These are phyloP conservation scores for Sphagnurus paluster DNA, from an alignment of 1,284 basidiomycete genomes.

Conservation along the genomic window DNA sequence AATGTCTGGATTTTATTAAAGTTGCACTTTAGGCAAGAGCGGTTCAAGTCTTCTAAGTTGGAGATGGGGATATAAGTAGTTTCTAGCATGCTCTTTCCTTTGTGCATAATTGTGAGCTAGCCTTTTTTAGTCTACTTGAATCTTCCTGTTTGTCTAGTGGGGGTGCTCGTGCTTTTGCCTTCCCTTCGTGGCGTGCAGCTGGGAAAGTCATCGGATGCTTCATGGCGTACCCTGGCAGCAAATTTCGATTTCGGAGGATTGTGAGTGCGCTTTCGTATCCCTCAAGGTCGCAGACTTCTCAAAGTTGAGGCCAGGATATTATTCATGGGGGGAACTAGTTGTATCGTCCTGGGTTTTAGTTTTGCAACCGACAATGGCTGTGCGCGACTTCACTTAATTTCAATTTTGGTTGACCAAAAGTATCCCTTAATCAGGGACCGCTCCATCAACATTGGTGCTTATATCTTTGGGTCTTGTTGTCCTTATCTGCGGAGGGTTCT, in stretches of 20 bases:
- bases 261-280: conserved; percentile 43
- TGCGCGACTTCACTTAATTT: conserved; percentile 40
- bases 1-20: background rate
- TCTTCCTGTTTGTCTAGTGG: conserved; percentile 67
- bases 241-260: conserved; percentile 76
- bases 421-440: conserved; percentile 47
- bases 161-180: conserved; percentile 53
- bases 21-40: conserved; percentile 20
- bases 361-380: conserved; percentile 67
- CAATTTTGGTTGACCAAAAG: conserved; percentile 14
- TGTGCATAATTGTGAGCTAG: no score
- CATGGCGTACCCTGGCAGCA: conserved; percentile 52
- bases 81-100: no score
- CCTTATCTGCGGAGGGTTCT: conserved; percentile 57
- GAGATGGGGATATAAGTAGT: conserved; percentile 77
- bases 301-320: conserved; percentile 46
- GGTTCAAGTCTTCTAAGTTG: conserved; percentile 46
- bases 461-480: conserved; percentile 55
- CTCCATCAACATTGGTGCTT: conserved; percentile 58
- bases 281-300: conserved; percentile 5
- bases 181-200: conserved; percentile 59
- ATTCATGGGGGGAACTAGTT: conserved; percentile 74
- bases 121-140: conserved; percentile 76
- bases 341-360: conserved; percentile 75
- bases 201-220: conserved; percentile 43